Conservation (phyloP, 2,329 filamentous ascomycete species). For the Penicillium aurantiogriseum region DNA sequence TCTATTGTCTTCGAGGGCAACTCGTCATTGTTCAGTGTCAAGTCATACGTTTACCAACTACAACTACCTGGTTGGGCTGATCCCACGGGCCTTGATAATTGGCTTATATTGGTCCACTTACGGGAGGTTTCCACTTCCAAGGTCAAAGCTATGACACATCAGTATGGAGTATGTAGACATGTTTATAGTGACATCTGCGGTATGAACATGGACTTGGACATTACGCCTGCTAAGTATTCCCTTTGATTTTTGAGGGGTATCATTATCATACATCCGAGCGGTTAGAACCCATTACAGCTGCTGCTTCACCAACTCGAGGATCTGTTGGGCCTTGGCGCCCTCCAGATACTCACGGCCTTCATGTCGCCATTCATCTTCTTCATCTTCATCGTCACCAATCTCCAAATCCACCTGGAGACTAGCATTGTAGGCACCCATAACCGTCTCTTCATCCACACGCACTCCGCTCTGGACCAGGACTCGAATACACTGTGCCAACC, state of each 20-base stretch:
- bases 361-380: conserved; percentile 29
- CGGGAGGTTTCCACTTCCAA: too few species aligned
- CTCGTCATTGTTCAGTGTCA: background rate
- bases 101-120: background rate
- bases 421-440: conserved; percentile 77
- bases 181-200: too few species aligned
- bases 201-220: background rate
- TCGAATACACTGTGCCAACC: conserved; percentile 76
- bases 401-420: conserved; percentile 66
- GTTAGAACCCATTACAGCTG: conserved; percentile 4
- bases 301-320: conserved; percentile 35
- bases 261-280: conserved; percentile 12
- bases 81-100: background rate
- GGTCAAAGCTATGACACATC: too few species aligned
- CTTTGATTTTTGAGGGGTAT: conserved; percentile 11
- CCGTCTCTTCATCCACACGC: conserved; percentile 85
- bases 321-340: conserved; percentile 39
- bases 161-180: background rate
- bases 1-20: background rate
- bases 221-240: background rate
- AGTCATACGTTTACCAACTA: background rate
- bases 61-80: background rate
- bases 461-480: conserved; percentile 79
- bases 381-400: conserved; percentile 40
- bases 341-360: conserved; percentile 46